Percentiles rank a stretch among this genome's conserved stretches.
phyloP scores from a whole-genome alignment of 108 stramenopile genomes.

The Fragilaria radians region DNA sequence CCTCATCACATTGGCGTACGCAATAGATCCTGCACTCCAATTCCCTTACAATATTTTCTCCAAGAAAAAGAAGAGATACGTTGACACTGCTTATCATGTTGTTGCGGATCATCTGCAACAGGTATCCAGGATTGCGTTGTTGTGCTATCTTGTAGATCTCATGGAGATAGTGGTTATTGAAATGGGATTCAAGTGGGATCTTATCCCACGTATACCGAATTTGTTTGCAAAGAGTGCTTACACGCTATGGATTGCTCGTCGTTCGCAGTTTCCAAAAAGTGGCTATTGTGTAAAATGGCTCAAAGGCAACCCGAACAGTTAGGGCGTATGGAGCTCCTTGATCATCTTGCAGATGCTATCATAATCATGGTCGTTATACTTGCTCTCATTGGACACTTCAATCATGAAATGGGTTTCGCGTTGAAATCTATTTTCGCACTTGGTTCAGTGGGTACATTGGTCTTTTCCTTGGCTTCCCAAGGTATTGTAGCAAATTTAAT shows the following conservation, averaged over 20 bases:
- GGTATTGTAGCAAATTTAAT: slow-evolving; percentile 48
- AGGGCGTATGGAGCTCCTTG: slow-evolving; percentile 39
- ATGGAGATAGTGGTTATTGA: slow-evolving; percentile 16
- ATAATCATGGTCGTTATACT: slow-evolving; percentile 22
- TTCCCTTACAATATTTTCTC: neutral
- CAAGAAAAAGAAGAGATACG: neutral
- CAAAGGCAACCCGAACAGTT: slow-evolving; percentile 6
- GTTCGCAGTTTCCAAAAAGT: slow-evolving; percentile 31
- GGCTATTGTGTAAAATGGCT: slow-evolving; percentile 19
- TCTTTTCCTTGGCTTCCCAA: slow-evolving; percentile 50
- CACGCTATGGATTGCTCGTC: slow-evolving; percentile 36
- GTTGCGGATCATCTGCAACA: slow-evolving; percentile 6
- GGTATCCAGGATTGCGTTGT: slow-evolving; percentile 18
- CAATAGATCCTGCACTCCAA: neutral
- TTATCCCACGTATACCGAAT: slow-evolving; percentile 3
- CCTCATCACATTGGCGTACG: neutral
- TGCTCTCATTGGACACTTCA: slow-evolving; percentile 37
- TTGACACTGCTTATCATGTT: neutral
- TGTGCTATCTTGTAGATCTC: slow-evolving; percentile 32
- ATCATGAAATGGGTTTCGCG: slow-evolving; percentile 50
- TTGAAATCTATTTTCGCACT: slow-evolving; percentile 26
- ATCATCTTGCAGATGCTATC: slow-evolving; percentile 44
- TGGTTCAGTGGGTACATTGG: slow-evolving; percentile 23
- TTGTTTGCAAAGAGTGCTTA: slow-evolving; percentile 43
- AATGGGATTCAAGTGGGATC: slow-evolving; percentile 18